Evolutionary conservation across 257 asterid species (phyloP), one percentile per base, ranked within the genome.

Genomic region (Anisodus tanguticus): DNA sequence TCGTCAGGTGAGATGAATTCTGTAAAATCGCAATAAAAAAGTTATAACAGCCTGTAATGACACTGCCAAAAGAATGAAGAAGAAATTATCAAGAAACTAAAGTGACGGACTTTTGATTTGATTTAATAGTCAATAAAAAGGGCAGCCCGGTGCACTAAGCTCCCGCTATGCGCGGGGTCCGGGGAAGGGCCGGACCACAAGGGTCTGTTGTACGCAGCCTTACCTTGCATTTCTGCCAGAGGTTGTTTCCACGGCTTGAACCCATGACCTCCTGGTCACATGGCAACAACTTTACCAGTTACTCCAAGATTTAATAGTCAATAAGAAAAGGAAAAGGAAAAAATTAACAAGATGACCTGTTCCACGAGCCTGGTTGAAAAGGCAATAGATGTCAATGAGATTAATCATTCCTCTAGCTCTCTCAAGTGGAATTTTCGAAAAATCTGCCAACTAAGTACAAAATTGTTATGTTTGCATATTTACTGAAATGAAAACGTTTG

Each of bases 361-460:
- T 85, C 99, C 99, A 83, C 99, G 97, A 82, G 99, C 99, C 78
- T 98, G 97, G 88, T 97, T 97, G 91, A 97, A 97, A 71, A 92
- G 97, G 91, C 98, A 97, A 90, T 97, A 97, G 17, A 93, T 83
- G 90, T 97, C 99, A 47, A 95, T 95, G 81, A 97, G 89, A 87
- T 95, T 97, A 80, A 97, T 87, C 94, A 92, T 97, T 82, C 99
- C 99, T 17, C 99, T 98, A 85, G 98, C 94, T 88, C 97, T 93
- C 88, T 97, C 98, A 39, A 97, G 86, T 45, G 97, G 98, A 77
- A 83, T 88, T 94, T 89, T 93, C 82, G 93, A 95, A 84, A 93
- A 97, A 91, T 97, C 99, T 90, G 99, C 99, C 88, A 97, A 87
- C 98, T 95, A 90, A 88, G 85, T 82, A 85, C 83, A 82, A 85